Conservation (phyloP, 345 rosid species). For the Microthlaspi erraticum region DNA sequence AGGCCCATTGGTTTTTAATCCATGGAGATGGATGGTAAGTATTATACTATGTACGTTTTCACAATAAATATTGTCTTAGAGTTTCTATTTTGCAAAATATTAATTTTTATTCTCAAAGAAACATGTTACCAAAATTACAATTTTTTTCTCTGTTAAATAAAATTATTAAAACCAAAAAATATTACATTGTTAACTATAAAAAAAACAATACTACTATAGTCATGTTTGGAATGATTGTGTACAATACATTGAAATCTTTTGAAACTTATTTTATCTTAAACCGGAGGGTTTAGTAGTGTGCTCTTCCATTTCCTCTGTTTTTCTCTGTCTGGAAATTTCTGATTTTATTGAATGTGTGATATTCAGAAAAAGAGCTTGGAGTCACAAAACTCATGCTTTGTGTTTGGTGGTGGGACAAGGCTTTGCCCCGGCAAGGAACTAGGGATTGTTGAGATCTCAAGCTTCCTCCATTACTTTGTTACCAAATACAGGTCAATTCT, state of each 20-base stretch:
- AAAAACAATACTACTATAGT: no score
- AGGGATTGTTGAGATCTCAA: conserved; percentile 87
- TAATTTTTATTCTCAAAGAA: background rate
- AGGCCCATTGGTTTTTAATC: conserved; percentile 73
- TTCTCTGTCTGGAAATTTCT: no score
- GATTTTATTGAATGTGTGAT: background rate
- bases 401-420: conserved; percentile 93
- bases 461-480: conserved; percentile 88
- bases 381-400: conserved; percentile 59
- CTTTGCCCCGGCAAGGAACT: conserved; percentile 95
- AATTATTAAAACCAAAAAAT: no score
- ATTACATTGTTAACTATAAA: no score
- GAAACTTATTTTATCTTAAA: background rate
- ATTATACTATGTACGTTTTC: background rate
- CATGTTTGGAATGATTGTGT: no score
- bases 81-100: background rate
- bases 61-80: background rate
- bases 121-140: no score
- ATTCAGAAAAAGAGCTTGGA: conserved; percentile 53
- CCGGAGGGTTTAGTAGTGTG: background rate
- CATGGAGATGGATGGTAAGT: conserved; percentile 87
- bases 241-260: no score
- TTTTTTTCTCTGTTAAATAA: no score
- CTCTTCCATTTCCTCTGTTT: background rate
- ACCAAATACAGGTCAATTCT: conserved; percentile 72